Evolutionary conservation across 2,329 filamentous ascomycete genomes (phyloP), one percentile per base, ranked within the genome.

Genomic region (Talaromyces marneffei): DNA sequence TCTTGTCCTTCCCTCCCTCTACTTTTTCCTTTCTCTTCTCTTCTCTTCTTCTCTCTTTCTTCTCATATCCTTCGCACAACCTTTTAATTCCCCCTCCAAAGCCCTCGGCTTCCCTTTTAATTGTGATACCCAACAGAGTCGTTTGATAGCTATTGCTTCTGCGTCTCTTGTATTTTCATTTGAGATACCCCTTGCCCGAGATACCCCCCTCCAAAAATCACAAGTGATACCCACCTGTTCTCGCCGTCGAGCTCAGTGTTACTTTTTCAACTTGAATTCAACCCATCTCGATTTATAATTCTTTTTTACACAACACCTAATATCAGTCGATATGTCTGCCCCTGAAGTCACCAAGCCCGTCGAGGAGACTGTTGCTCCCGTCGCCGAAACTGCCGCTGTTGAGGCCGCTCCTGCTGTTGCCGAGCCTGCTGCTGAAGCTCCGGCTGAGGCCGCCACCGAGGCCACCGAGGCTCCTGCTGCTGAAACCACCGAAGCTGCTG

Each of bases 341-440:
- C 27, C 46, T 20, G 88, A 91, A 73, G 82, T 80, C 77, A 83
- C 86, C 78, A 91, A 91, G 81, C 83, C 87, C 74, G 81, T 84
- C 70, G 86, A 87, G 76, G 83, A 85, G 78, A 79, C 52, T 40
- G 50, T 37, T 35, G 52, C 52, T 55, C 83, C 87, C 74, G 81
- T 84, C 70, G 86, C 87, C 75, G 83, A 85, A 78, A 79, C 78
- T 62, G 75, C 72, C 48, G 69, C 63, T 42, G 63, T 67, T 58
- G 65, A 68, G 37, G 46, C 65, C 50, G 63, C 68, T 57, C 42
- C 53, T 40, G 55, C 90, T 87, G 85, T 88, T 79, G 23, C 56
- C 39, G 88, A 90, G 72, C 81, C 80, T 77, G 83, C 86, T 77
- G 91, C 91, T 81, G 83, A 87, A 77, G 91, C 91, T 81, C 83